Percentiles rank a stretch among this genome's conserved stretches.
Conservation (phyloP, 1,284 basidiomycete genomes). For the Irpex sp. region DNA sequence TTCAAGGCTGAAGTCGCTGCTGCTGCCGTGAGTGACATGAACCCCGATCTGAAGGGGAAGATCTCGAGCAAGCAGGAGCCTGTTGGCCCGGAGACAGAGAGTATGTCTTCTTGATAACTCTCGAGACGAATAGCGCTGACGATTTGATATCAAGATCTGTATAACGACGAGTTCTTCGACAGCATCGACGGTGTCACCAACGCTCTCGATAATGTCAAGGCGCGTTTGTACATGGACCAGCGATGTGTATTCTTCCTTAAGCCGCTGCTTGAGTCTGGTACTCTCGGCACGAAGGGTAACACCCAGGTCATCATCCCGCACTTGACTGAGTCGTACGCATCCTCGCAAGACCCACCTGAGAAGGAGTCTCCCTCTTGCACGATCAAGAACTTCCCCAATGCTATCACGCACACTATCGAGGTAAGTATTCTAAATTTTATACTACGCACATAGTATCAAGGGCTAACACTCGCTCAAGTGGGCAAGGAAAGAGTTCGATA, state of each 20-base stretch:
- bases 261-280: conserved; percentile 96
- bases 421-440: conserved; percentile 33
- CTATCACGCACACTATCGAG: conserved; percentile 98
- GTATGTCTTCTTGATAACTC: conserved; percentile 42
- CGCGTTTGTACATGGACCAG: conserved; percentile 98
- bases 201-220: conserved; percentile 97
- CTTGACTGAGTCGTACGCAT: conserved; percentile 96
- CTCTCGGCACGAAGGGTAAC: conserved; percentile 98
- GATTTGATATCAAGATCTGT: conserved; percentile 58
- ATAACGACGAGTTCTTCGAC: conserved; percentile 88
- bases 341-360: conserved; percentile 98
- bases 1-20: conserved; percentile 98
- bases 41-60: conserved; percentile 87
- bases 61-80: conserved; percentile 91
- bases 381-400: conserved; percentile 99
- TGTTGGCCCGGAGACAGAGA: conserved; percentile 91
- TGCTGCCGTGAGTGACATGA: conserved; percentile 94
- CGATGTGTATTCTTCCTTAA: conserved; percentile 98
- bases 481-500: conserved; percentile 93
- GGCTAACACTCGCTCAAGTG: conserved; percentile 52
- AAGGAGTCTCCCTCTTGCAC: conserved; percentile 98
- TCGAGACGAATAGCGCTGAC: conserved; percentile 1
- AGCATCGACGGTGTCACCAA: conserved; percentile 96
- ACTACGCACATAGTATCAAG: background rate
- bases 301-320: conserved; percentile 95